Conservation (phyloP, 2,329 filamentous ascomycete genomes). For the Macrophomina pseudophaseolina region DNA sequence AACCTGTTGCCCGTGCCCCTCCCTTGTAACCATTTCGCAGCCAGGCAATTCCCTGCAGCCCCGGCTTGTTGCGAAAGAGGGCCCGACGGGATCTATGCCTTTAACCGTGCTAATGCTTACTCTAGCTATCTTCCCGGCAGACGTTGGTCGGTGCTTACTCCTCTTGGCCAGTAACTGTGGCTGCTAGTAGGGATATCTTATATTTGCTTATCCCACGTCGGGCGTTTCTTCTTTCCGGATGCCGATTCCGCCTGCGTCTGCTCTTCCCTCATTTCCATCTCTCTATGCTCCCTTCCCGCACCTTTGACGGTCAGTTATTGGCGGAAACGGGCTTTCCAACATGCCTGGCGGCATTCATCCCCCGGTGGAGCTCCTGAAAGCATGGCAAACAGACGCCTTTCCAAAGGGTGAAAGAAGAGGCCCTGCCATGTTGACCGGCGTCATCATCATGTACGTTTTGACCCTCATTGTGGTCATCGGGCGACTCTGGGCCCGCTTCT, state of each 20-base stretch:
- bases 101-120: background rate
- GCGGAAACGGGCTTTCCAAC: background rate
- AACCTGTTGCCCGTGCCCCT: background rate
- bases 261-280: background rate
- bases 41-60: background rate
- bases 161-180: background rate
- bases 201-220: background rate
- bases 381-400: conserved; percentile 13
- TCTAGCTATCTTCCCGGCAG: background rate
- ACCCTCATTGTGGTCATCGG: background rate
- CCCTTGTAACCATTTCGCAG: background rate
- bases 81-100: background rate
- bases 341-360: conserved; percentile 21
- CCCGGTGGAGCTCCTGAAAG: background rate
- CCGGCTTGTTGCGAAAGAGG: background rate
- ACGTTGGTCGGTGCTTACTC: background rate
- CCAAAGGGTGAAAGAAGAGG: conserved; percentile 1
- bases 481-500: conserved; percentile 9
- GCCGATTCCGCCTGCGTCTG: background rate
- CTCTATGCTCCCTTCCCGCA: background rate
- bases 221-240: background rate
- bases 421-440: background rate
- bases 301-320: background rate
- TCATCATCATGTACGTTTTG: conserved; percentile 7
- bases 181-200: background rate